These are phyloP conservation scores for Ceratobasidium sp. DNA, from an alignment of 1,284 basidiomycete species.

Conservation along the genomic window DNA sequence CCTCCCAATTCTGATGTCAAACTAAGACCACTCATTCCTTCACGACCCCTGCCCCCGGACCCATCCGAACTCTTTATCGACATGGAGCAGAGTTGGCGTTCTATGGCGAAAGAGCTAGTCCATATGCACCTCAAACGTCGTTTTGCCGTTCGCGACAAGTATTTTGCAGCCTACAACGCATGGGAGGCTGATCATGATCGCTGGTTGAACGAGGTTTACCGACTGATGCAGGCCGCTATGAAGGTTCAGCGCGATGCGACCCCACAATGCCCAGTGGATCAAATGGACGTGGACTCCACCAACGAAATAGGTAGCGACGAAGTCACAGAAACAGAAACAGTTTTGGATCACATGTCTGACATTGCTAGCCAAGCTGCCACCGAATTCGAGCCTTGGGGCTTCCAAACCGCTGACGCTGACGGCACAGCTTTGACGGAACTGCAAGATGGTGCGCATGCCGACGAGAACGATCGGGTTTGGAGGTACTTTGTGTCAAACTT, in stretches of 20 bases:
- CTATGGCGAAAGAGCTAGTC: constrained; percentile 12
- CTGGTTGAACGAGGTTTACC: constrained; percentile 17
- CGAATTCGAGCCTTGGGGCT: background rate
- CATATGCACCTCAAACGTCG: background rate
- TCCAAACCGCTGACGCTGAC: background rate
- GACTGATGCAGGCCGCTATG: constrained; percentile 5
- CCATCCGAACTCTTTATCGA: constrained; percentile 18
- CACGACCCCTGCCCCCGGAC: constrained; percentile 26
- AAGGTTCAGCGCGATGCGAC: constrained; percentile 3
- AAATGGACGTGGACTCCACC: background rate
- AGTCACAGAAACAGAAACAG: background rate
- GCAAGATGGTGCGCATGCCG: constrained; percentile 8
- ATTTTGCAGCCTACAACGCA: background rate
- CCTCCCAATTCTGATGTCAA: background rate
- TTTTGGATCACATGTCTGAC: background rate
- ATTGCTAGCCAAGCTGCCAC: constrained; percentile 5
- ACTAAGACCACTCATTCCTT: background rate
- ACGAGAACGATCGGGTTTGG: constrained; percentile 9
- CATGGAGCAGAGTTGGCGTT: constrained; percentile 10
- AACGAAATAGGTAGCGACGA: background rate
- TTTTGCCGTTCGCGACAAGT: constrained; percentile 1
- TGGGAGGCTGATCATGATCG: constrained; percentile 25
- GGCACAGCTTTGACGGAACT: constrained; percentile 9
- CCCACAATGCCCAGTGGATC: background rate
- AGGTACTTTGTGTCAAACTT: background rate